Base-by-base conservation (phyloP, 345 rosid species). In the Capsella bursapastoris region DNA sequence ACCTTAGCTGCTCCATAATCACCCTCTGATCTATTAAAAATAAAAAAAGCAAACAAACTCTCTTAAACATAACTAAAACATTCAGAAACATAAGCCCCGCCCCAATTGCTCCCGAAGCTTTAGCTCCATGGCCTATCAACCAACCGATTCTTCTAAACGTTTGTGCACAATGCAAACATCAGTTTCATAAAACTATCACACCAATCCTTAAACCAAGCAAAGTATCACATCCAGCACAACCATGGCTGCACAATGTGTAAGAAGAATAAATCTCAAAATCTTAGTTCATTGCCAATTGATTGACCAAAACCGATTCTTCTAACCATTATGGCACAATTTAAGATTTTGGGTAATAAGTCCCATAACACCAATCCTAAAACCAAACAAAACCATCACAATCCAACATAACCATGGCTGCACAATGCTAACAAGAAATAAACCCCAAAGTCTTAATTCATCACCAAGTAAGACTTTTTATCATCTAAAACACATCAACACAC, bases 1-100 rank as follows among this genome's bases (percentile, higher is more conserved):
- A 94, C 97, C 80, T 77, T 85, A 0, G 96, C 97, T 51, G 96
- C 98, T 73, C 96, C 98, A 57, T 71, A 88, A 57, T 88, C 88
- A 9, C 95, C 97, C 1, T 89, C 95, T 22, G 97, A 73, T 75
- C 95, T 94, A 84, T 72, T 70, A 81, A 25, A 43, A 25, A 76
- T 72, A 72, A 81, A 25, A 43, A 25, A 76, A 31, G 25, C 64
- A 43, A 51, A 18, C 32, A 40, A 59, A 28, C 40, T 5, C 32
- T 27, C 57, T 41, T 14, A 40, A n/a, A 44, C 40, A 73, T 3
- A 64, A 28, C 75, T 37, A 45, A 47, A 40, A 34, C 59, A 61
- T 31, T 10, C n/a, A 50, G 37, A 64, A 27, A 57, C 78, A 49
- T 3, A 44, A 43, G 8, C 27, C 5, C 28, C 0, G 6, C 47